Percentiles rank a stretch among this genome's conserved stretches.
Evolutionary conservation across 495 filamentous ascomycete genomes (phyloP).

Genomic region (Neurospora cerealis): DNA sequence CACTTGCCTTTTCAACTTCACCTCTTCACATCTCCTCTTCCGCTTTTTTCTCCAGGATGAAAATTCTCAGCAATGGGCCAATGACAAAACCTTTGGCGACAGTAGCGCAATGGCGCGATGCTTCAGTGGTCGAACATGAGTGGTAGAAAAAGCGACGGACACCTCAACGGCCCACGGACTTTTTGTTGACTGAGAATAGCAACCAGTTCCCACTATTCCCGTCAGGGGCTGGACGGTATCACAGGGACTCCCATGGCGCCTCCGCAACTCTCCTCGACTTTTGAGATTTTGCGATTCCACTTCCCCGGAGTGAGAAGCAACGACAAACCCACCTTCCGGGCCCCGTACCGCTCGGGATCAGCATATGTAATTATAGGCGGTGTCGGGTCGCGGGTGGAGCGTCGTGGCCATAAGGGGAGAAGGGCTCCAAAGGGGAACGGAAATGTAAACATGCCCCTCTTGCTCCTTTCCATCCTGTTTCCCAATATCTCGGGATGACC

Average conservation of each 20-base stretch:
- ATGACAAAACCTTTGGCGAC: background rate
- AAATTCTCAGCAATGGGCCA: background rate
- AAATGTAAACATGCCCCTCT: background rate
- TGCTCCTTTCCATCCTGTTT: background rate
- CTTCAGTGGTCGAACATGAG: background rate
- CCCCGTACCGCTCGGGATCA: background rate
- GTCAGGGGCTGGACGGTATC: background rate
- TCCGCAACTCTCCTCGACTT: background rate
- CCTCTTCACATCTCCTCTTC: background rate
- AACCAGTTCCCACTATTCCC: background rate
- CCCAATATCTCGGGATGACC: background rate
- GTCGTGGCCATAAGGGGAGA: background rate
- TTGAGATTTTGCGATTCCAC: background rate
- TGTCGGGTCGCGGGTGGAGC: background rate
- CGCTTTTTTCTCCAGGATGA: background rate
- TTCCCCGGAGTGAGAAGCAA: background rate
- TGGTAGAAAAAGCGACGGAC: background rate
- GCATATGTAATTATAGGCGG: background rate
- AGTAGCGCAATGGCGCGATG: background rate
- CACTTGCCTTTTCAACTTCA: background rate
- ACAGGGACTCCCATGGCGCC: background rate
- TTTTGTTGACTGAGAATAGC: background rate
- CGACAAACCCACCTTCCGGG: background rate
- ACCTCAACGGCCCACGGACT: background rate
- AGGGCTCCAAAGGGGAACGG: background rate